A percentile compares a stretch with the other conserved stretches of the same genome.
Conservation (phyloP, 2,329 filamentous ascomycete genomes). For the Aspergillus versicolor region DNA sequence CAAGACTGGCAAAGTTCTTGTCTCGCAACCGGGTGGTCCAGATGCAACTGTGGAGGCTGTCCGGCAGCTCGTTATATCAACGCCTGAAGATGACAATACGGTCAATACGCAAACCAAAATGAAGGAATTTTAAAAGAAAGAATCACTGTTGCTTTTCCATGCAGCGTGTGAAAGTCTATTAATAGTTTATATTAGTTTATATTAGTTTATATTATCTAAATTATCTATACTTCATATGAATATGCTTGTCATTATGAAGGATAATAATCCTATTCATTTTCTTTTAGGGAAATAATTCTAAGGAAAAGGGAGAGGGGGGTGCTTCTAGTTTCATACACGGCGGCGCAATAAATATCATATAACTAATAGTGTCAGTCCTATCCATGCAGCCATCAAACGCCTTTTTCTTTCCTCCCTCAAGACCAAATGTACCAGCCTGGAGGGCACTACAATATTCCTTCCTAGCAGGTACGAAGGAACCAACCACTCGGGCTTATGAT, state of each 20-base stretch:
- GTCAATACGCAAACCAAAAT: background rate
- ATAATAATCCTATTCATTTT: background rate
- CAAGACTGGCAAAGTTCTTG: slow-evolving; percentile 77
- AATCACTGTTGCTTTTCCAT: background rate
- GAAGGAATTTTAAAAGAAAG: background rate
- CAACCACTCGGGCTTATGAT: background rate
- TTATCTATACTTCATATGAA: background rate
- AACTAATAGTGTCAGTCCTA: background rate
- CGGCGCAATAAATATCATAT: background rate
- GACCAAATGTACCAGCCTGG: background rate
- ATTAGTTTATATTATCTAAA: background rate
- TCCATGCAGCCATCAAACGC: background rate
- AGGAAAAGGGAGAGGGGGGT: too few relatives aligned
- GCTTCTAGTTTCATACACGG: background rate
- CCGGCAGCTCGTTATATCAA: slow-evolving; percentile 63
- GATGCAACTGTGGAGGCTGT: slow-evolving; percentile 75
- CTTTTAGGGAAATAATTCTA: too few relatives aligned
- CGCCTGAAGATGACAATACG: background rate
- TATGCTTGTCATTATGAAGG: background rate
- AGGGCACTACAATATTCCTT: background rate
- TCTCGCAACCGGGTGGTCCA: slow-evolving; percentile 72
- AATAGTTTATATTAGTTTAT: background rate
- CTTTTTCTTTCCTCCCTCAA: background rate
- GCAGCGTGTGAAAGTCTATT: background rate
- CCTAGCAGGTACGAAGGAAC: background rate